Conservation (phyloP, 176 grass and related monocot genomes). For the Pontederia crassipes region DNA sequence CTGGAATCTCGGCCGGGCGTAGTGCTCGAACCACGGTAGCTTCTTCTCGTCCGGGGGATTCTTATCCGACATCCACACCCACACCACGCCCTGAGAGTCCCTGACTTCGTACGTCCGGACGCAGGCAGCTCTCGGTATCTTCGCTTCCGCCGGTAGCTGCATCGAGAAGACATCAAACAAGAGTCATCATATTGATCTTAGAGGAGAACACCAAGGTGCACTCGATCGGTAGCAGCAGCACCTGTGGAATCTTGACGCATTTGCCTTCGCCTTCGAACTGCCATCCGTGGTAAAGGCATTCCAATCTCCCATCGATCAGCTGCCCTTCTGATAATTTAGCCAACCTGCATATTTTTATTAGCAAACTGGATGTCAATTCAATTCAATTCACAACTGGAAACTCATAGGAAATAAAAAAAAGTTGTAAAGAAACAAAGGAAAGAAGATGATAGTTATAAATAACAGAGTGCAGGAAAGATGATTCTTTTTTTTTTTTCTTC, state of each 20-base stretch:
- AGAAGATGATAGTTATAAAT: no score
- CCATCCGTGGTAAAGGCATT: slow-evolving; percentile 97
- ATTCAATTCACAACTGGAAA: background rate
- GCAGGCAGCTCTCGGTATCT: slow-evolving; percentile 77
- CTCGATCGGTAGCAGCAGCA: background rate
- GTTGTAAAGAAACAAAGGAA: no score
- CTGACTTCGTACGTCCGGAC: slow-evolving; percentile 64
- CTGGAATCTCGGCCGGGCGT: slow-evolving; percentile 50
- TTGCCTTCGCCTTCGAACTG: slow-evolving; percentile 89
- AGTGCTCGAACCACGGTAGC: slow-evolving; percentile 74
- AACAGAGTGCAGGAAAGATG: no score
- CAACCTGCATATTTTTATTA: slow-evolving; percentile 30
- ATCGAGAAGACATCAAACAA: background rate
- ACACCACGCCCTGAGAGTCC: slow-evolving; percentile 78
- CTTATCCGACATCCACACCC: slow-evolving; percentile 81
- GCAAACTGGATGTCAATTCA: background rate
- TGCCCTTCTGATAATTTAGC: slow-evolving; percentile 87
- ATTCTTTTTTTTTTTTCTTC: no score
- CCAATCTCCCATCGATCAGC: slow-evolving; percentile 66
- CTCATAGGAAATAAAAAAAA: no score
- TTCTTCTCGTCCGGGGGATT: slow-evolving; percentile 36
- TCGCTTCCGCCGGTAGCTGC: slow-evolving; percentile 63
- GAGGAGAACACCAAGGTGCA: no score
- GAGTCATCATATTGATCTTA: background rate
- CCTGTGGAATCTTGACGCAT: slow-evolving; percentile 83